Conservation (phyloP, 495 filamentous ascomycete genomes). For the Poronia punctata region DNA sequence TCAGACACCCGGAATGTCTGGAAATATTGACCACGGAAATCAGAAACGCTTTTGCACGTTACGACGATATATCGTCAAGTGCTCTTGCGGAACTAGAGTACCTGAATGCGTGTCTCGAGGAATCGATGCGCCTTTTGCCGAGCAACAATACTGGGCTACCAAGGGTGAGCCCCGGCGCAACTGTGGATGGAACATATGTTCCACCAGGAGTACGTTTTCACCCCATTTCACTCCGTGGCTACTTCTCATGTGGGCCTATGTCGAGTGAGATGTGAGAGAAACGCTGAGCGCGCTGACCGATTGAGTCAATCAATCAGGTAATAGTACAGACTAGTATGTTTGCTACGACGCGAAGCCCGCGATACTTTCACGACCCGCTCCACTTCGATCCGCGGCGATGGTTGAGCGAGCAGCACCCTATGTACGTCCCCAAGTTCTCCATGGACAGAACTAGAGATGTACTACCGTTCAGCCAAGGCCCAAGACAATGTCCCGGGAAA, state of each 20-base stretch:
- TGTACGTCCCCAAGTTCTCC: conserved; percentile 9
- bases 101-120: conserved; percentile 13
- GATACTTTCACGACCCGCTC: conserved; percentile 9
- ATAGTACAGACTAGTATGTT: conserved; percentile 7
- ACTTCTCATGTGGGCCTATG: no score
- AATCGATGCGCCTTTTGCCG: conserved; percentile 14
- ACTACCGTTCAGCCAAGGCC: conserved; percentile 17
- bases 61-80: conserved; percentile 14
- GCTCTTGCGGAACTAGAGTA: conserved; percentile 10
- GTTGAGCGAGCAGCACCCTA: conserved; percentile 9
- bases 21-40: no score
- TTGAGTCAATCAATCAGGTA: no score
- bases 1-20: no score
- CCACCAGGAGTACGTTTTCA: conserved; percentile 18
- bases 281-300: not conserved
- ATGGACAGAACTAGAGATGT: conserved; percentile 11
- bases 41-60: conserved; percentile 10
- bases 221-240: no score
- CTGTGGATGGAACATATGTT: conserved; percentile 16
- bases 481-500: conserved; percentile 14
- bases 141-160: conserved; percentile 10
- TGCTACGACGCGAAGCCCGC: not conserved
- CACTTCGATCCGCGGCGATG: conserved; percentile 13
- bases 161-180: conserved; percentile 15
- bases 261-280: conserved; percentile 17